A percentile compares a stretch with the other conserved stretches of the same genome.
phyloP scores from a whole-genome alignment of 2,329 filamentous ascomycete species.

The Talaromyces rugulosus region DNA sequence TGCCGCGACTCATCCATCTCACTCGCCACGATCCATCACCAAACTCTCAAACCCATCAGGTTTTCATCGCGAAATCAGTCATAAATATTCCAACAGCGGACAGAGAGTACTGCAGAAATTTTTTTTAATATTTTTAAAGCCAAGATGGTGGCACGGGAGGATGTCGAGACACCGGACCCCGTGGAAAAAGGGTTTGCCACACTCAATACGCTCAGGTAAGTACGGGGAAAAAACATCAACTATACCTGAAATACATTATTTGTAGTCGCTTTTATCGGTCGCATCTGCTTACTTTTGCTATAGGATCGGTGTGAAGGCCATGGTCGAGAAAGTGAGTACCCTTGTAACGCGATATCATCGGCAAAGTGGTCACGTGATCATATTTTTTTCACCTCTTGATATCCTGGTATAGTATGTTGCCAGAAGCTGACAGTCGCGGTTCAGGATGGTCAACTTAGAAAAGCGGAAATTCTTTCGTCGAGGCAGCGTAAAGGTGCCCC shows the following conservation, averaged over 20 bases:
- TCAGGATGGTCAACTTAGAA: constrained; percentile 74
- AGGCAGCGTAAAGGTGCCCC: constrained; percentile 82
- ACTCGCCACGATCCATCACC: background rate
- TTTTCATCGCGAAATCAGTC: background rate
- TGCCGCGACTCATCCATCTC: background rate
- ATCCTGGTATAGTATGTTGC: background rate
- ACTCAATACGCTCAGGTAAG: constrained; percentile 73
- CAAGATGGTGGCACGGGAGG: constrained; percentile 55
- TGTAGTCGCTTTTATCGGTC: constrained; percentile 28
- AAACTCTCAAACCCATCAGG: background rate
- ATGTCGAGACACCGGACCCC: constrained; percentile 55
- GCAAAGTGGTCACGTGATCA: constrained; percentile 29
- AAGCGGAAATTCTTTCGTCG: constrained; percentile 95
- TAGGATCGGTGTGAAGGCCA: constrained; percentile 64
- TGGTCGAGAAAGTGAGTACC: constrained; percentile 62
- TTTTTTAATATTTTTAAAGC: background rate
- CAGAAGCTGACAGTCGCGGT: constrained; percentile 10
- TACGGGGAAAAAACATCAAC: constrained; percentile 15
- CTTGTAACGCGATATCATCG: constrained; percentile 16
- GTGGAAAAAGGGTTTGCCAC: constrained; percentile 79
- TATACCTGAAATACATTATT: background rate
- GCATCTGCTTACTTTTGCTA: constrained; percentile 26
- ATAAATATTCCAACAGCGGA: background rate
- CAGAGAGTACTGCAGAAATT: background rate
- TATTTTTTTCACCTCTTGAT: background rate